Evolutionary conservation across 345 rosid genomes (phyloP), one percentile per base, ranked within the genome.

Genomic region (Salix arbutifolia): DNA sequence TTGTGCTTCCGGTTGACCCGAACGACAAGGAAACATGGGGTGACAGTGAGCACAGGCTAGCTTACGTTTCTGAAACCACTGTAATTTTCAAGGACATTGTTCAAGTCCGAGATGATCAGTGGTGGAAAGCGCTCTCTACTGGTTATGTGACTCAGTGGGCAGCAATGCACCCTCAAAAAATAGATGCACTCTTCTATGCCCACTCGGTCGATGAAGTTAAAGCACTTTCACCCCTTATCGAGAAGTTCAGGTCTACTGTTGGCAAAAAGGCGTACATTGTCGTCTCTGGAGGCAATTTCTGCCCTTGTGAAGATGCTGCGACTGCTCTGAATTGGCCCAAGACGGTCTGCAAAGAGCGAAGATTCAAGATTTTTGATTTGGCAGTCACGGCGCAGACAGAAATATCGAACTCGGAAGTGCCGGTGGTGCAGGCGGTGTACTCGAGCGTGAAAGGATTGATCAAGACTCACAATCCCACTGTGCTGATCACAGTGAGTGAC

Each of bases 81-180:
- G 99, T 93, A 11, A 96, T 96, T 42, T 96, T 96, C 92, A 96
- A 92, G 74, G 97, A 93, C 86, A 76, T 89, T 61, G 97, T 96
- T 21, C 96, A 93, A 79, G 97, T 96, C 26, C 82, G 99, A 52
- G 98, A 96, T 64, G 94, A 96, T 52, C 99, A 96, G 69, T 96
- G 99, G 99, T 96, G 99, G 99, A 92, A 80, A 75, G 97, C 97
- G 31, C 84, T 96, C 40, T 86, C 97, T 0, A 86, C 92, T 0
- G 99, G 99, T 40, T 96, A 96, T 74, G 73, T 93, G 19, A 96
- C 99, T 23, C 99, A 90, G 40, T 96, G 99, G 99, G 98, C 99
- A 69, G 93, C 91, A 7, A 96, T 96, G 98, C 17, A 96, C 80
- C 92, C 98, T 81, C 98, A 96, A 76, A 94, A 92, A 85, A 86